These are phyloP conservation scores for Chlamydomonas incerta DNA, from an alignment of 139 green algal genomes.

Conservation along the genomic window DNA sequence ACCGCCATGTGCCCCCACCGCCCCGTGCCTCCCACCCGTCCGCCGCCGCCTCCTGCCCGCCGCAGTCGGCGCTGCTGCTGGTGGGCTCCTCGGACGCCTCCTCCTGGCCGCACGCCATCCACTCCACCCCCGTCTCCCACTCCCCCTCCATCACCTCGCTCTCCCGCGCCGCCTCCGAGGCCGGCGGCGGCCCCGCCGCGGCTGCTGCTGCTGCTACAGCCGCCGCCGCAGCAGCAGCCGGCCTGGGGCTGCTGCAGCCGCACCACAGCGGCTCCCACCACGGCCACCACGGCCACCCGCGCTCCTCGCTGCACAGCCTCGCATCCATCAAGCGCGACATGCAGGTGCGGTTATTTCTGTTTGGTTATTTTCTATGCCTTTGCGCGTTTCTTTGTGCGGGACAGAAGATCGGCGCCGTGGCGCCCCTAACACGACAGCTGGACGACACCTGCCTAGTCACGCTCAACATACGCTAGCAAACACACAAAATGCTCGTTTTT, in stretches of 20 bases:
- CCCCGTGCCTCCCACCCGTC: no score
- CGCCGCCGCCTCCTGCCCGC: no score
- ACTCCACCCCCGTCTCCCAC: conserved; percentile 8
- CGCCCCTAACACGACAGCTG: no score
- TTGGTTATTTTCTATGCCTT: no score
- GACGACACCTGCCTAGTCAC: no score
- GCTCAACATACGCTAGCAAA: no score
- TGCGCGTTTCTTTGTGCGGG: no score
- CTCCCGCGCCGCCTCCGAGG: conserved; percentile 15
- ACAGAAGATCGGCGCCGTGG: no score
- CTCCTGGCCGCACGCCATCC: conserved; percentile 1
- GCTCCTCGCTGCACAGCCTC: conserved; percentile 21
- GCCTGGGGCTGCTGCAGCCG: not conserved
- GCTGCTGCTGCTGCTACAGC: not conserved
- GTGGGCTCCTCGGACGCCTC: conserved; percentile 27
- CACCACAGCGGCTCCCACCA: conserved; percentile 1
- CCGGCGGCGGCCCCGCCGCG: not conserved
- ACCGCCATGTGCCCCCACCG: no score
- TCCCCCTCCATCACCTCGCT: not conserved
- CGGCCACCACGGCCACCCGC: not conserved
- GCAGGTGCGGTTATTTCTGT: conserved; percentile 27
- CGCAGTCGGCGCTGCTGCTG: conserved; percentile 61
- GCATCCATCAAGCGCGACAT: conserved; percentile 32
- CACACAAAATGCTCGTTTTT: no score
- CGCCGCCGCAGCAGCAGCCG: not conserved